A percentile compares a stretch with the other conserved stretches of the same genome.
Conservation (phyloP, 2,329 filamentous ascomycete species). For the Fragosphaeria purpurea region DNA sequence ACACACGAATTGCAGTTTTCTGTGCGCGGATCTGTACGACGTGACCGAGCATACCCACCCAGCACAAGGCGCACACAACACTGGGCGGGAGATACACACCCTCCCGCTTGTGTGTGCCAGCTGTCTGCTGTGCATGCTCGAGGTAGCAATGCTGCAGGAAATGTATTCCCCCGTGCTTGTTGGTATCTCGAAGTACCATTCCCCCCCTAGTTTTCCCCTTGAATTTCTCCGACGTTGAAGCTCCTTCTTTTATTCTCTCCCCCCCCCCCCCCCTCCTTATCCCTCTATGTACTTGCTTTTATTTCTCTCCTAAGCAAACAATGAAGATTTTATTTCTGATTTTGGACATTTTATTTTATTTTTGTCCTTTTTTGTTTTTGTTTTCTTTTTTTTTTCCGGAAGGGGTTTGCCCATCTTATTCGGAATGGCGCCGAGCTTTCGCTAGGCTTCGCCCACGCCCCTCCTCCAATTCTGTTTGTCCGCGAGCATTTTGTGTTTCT, state of each 20-base stretch:
- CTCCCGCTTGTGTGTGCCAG: conserved; percentile 5
- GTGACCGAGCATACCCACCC: not conserved
- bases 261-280: not conserved
- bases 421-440: too few species aligned
- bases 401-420: too few species aligned
- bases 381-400: not conserved
- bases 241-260: conserved; percentile 9
- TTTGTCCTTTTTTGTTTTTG: not conserved
- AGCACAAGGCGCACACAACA: not conserved
- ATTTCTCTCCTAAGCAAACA: not conserved
- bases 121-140: conserved; percentile 6
- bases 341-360: not conserved
- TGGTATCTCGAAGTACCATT: conserved; percentile 3
- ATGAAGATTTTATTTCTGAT: too few species aligned
- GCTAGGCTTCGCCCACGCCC: too few species aligned
- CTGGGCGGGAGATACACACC: not conserved
- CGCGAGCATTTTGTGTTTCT: not conserved
- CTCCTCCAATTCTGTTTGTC: not conserved
- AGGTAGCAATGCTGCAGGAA: not conserved
- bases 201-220: too few species aligned
- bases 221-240: too few species aligned
- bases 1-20: not conserved
- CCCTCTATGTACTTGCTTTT: not conserved
- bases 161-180: conserved; percentile 7
- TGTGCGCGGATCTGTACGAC: conserved; percentile 6